Conservation (phyloP, 345 rosid genomes). For the Euphorbia tirucalli region DNA sequence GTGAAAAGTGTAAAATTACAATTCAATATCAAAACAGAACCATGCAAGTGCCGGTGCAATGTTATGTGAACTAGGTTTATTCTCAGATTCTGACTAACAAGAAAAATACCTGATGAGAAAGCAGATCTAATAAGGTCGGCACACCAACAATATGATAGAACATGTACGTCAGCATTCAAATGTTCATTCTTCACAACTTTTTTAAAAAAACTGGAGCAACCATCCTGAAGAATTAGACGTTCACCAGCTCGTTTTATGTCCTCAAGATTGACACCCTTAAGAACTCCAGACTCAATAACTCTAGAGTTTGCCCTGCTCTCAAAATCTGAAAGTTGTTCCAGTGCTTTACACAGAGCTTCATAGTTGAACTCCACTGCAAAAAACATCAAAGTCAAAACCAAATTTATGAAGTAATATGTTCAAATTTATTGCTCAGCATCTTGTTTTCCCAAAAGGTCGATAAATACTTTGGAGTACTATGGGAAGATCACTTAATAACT, state of each 20-base stretch:
- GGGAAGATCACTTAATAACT: background rate
- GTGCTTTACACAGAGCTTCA: constrained; percentile 63
- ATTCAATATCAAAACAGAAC: background rate
- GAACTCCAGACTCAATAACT: constrained; percentile 81
- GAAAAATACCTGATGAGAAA: constrained; percentile 59
- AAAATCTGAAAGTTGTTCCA: constrained; percentile 70
- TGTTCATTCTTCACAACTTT: constrained; percentile 52
- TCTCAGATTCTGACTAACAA: background rate
- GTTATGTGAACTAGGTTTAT: background rate
- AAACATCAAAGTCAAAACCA: constrained; percentile 16
- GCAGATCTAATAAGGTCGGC: constrained; percentile 84
- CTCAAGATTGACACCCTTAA: constrained; percentile 79
- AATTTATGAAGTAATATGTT: background rate
- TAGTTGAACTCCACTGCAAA: constrained; percentile 66
- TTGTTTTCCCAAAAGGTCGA: background rate
- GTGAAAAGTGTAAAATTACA: background rate
- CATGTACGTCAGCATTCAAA: constrained; percentile 54
- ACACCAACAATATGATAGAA: constrained; percentile 97
- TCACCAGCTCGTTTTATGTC: constrained; percentile 93
- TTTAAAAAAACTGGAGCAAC: constrained; percentile 71
- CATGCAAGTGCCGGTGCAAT: background rate
- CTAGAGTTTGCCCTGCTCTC: constrained; percentile 79
- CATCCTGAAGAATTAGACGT: constrained; percentile 82
- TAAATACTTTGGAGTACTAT: background rate
- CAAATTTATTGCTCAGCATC: constrained; percentile 4